These are phyloP conservation scores for Penicillium sp. DNA, from an alignment of 2,329 filamentous ascomycete genomes.

Conservation along the genomic window DNA sequence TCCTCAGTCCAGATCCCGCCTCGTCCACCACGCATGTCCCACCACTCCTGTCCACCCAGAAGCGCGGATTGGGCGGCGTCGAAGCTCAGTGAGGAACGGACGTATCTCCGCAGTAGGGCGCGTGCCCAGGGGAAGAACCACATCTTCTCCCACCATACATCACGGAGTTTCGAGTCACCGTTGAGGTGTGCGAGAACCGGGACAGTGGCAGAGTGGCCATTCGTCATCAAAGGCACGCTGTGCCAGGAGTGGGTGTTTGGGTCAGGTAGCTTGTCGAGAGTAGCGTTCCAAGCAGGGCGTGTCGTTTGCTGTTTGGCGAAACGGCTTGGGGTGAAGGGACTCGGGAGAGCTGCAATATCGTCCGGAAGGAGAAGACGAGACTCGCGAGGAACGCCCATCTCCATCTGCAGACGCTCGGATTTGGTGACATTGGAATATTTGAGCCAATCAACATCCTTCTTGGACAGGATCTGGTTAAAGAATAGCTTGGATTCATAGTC, in stretches of 20 bases:
- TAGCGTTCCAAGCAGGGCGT: conserved; percentile 33
- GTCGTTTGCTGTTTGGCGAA: conserved; percentile 26
- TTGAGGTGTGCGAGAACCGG: conserved; percentile 45
- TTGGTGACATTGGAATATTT: conserved; percentile 37
- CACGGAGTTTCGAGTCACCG: conserved; percentile 30
- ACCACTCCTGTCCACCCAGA: conserved; percentile 46
- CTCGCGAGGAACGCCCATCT: conserved; percentile 37
- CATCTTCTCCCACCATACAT: conserved; percentile 43
- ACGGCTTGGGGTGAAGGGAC: conserved; percentile 34
- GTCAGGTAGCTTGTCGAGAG: conserved; percentile 43
- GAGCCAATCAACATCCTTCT: conserved; percentile 41
- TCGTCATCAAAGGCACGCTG: conserved; percentile 45
- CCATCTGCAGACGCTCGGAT: conserved; percentile 34
- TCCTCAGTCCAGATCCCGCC: conserved; percentile 53
- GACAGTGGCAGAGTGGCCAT: conserved; percentile 46
- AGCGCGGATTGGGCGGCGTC: conserved; percentile 43
- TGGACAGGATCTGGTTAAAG: conserved; percentile 41
- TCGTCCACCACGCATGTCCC: conserved; percentile 50
- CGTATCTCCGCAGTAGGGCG: conserved; percentile 48
- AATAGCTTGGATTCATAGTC: conserved; percentile 52
- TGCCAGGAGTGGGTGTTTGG: conserved; percentile 41
- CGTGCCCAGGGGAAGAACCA: conserved; percentile 50
- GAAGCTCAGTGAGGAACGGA: conserved; percentile 43
- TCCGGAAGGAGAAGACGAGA: conserved; percentile 37
- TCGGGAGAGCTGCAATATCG: conserved; percentile 32